phyloP scores from a whole-genome alignment of 306 rosid genomes.

The Betula pendula region DNA sequence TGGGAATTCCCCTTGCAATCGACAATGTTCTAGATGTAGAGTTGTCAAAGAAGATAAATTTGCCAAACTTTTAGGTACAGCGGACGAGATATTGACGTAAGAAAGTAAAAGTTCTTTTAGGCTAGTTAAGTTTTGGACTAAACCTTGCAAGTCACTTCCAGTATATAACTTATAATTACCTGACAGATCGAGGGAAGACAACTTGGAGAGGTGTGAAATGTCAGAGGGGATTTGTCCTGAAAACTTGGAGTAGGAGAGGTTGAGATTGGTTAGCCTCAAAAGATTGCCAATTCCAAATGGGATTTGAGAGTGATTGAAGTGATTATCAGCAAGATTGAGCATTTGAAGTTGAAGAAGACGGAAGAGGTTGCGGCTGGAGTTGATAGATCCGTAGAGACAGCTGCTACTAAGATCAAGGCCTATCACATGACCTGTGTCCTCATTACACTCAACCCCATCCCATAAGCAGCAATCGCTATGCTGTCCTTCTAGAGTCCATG shows the following conservation, averaged over 20 bases:
- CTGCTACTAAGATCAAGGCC: background rate
- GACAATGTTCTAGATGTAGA: background rate
- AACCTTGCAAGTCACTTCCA: background rate
- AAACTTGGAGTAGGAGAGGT: conserved; percentile 11
- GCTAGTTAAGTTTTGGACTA: background rate
- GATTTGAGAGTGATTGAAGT: conserved; percentile 32
- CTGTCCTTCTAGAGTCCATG: too few species aligned
- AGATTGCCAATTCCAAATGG: conserved; percentile 19
- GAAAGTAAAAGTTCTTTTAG: too few species aligned
- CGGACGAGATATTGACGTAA: too few species aligned
- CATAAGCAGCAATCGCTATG: background rate
- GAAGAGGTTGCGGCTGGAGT: background rate
- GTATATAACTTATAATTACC: background rate
- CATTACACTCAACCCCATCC: background rate
- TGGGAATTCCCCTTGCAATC: conserved; percentile 32
- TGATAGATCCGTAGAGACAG: background rate
- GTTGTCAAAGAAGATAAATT: conserved; percentile 26
- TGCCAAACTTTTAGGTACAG: conserved; percentile 3
- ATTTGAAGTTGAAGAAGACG: conserved; percentile 22
- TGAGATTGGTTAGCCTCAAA: conserved; percentile 5
- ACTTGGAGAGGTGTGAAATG: background rate
- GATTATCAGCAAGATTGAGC: conserved; percentile 27
- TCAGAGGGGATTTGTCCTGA: conserved; percentile 18
- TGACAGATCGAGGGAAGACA: background rate
- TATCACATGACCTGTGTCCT: background rate